Percentiles rank a stretch among this genome's conserved stretches.
These are phyloP conservation scores for Chamaecrista fasciculata DNA, from an alignment of 306 rosid species.

Conservation along the genomic window DNA sequence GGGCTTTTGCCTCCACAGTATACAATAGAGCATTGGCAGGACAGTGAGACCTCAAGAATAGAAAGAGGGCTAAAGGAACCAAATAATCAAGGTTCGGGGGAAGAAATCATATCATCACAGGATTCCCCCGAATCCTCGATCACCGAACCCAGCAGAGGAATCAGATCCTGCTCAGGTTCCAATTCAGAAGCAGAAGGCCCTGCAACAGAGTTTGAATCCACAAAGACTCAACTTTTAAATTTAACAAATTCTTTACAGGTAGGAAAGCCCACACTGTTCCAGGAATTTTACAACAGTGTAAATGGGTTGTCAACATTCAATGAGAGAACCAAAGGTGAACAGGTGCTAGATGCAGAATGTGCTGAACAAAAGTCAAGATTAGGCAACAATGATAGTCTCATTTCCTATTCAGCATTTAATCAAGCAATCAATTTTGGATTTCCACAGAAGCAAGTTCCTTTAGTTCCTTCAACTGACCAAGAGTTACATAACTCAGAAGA, in stretches of 20 bases:
- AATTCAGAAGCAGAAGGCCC: constrained; percentile 70
- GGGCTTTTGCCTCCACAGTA: constrained; percentile 36
- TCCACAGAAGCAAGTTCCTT: constrained; percentile 37
- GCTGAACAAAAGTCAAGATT: constrained; percentile 35
- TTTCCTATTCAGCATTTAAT: constrained; percentile 37
- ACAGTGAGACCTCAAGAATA: constrained; percentile 32
- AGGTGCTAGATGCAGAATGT: constrained; percentile 30
- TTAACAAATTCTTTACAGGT: constrained; percentile 35
- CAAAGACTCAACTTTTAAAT: constrained; percentile 34
- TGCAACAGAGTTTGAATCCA: constrained; percentile 35
- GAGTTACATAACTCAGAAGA: constrained; percentile 34
- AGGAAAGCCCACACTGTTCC: constrained; percentile 43
- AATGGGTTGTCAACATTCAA: constrained; percentile 42
- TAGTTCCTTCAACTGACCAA: constrained; percentile 42
- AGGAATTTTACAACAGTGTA: constrained; percentile 51
- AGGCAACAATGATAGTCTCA: constrained; percentile 34
- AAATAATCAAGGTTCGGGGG: constrained; percentile 50
- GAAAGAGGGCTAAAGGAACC: constrained; percentile 29
- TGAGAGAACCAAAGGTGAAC: constrained; percentile 40
- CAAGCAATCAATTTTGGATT: constrained; percentile 41
- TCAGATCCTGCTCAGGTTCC: constrained; percentile 50
- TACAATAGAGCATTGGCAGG: constrained; percentile 41
- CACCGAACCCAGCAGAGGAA: constrained; percentile 52
- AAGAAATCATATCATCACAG: constrained; percentile 72
- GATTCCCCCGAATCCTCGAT: constrained; percentile 75